These are phyloP conservation scores for Madurella fahalii DNA, from an alignment of 2,329 filamentous ascomycete genomes.

Conservation along the genomic window DNA sequence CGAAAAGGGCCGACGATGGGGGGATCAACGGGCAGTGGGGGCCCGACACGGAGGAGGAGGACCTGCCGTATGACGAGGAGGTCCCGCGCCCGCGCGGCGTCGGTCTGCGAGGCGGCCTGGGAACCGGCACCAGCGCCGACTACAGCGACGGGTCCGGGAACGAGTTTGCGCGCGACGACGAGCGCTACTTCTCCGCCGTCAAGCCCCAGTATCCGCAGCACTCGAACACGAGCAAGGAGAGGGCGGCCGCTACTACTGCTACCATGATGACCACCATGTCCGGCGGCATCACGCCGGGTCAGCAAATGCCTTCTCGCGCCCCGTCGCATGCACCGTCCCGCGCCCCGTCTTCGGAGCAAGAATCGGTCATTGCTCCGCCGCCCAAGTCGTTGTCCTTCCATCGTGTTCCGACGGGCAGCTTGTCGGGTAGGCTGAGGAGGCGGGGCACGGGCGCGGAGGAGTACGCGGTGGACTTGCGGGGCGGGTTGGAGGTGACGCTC, in stretches of 20 bases:
- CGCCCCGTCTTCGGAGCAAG: background rate
- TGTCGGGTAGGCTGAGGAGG: slow-evolving; percentile 59
- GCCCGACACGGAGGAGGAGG: slow-evolving; percentile 40
- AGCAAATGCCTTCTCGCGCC: too few species aligned
- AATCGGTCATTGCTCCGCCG: slow-evolving; percentile 8
- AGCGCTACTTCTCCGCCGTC: slow-evolving; percentile 50
- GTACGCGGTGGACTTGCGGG: slow-evolving; percentile 69
- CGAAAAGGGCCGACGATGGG: slow-evolving; percentile 44
- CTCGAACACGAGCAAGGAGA: background rate
- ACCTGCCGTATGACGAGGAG: slow-evolving; percentile 31
- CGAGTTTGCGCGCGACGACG: slow-evolving; percentile 54
- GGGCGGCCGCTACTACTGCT: too few species aligned
- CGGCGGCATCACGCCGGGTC: background rate
- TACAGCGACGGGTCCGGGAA: slow-evolving; percentile 17
- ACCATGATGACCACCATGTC: background rate
- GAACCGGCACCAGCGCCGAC: slow-evolving; percentile 30
- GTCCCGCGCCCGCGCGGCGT: slow-evolving; percentile 21
- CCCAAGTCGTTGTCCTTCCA: slow-evolving; percentile 57
- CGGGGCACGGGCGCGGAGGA: slow-evolving; percentile 40
- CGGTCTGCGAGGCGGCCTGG: slow-evolving; percentile 35
- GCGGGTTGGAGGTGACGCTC: slow-evolving; percentile 78
- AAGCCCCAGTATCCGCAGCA: slow-evolving; percentile 25
- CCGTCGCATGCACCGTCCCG: too few species aligned
- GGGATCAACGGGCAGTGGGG: slow-evolving; percentile 55
- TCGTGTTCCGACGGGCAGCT: slow-evolving; percentile 61